Evolutionary conservation across 1,139 yeast genomes (phyloP), one percentile per base, ranked within the genome.

Genomic region (Yamadazyma sp.): DNA sequence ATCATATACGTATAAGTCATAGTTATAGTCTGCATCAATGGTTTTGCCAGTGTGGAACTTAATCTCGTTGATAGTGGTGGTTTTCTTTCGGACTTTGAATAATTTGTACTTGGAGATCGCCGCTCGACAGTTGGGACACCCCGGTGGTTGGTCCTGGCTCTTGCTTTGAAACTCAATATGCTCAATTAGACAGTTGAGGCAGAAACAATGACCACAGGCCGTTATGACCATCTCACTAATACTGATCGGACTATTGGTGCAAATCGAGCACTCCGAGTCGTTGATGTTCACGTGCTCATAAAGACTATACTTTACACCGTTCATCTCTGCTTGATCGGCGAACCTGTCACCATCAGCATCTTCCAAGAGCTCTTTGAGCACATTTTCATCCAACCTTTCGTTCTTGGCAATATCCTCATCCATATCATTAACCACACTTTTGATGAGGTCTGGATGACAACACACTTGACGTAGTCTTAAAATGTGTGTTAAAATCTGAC

Each of bases 391-490:
- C 11, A 48, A 38, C 1, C 65, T 43, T 59, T 49, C 52, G 16
- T 46, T 32, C 16, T 33, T 29, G 3, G 36, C 24, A 8, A 38
- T 68, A 27, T 64, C 70, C 59, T 61, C 67, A 34, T 65, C 70
- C 59, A 67, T 61, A 41, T 69, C 74, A 35, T 56, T 59, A 2
- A 69, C 54, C 7, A 44, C 42, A 3, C 67, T 56, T 5, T 78
- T 78, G 2, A 86, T 75, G 41, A 87, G 63, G 39, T 77, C 77
- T 13, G 85, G 76, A 56, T 92, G 97, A 54, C 96, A 88, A 56
- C 97, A 92, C 0, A 86, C 78, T 57, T 92, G 97, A 40, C 97
- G 71, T 31, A 92, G 67, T 40, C 97, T 70, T 45, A 90, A 61
- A 43, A 92, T 84, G 54, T 87, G 95, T 1, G 94, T 84, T 46